Conservation (phyloP, 805 yeast genomes). For the Sugiyamaella floridensis region DNA sequence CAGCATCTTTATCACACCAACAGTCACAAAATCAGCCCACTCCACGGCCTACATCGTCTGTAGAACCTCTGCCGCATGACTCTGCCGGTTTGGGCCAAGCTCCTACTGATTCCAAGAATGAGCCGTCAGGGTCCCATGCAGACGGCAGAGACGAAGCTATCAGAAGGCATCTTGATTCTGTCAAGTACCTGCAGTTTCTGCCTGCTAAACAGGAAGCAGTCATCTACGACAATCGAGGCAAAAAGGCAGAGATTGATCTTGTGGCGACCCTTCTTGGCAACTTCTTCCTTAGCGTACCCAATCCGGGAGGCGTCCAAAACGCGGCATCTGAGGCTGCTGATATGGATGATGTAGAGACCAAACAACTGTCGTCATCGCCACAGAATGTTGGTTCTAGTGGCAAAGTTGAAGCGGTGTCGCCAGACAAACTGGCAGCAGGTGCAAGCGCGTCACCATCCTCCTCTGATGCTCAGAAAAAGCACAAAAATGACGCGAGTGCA, state of each 20-base stretch:
- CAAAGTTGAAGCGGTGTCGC: neutral
- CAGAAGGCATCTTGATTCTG: conserved; percentile 8
- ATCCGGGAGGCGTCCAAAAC: conserved; percentile 2
- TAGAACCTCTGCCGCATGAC: neutral
- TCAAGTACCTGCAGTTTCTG: conserved; percentile 13
- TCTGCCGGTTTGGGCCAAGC: neutral
- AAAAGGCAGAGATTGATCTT: conserved; percentile 15
- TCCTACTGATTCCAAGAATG: neutral
- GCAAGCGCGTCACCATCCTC: neutral
- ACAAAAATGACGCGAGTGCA: neutral
- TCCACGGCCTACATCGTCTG: neutral
- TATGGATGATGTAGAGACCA: neutral
- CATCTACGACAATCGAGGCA: conserved; percentile 19
- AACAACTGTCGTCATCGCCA: neutral
- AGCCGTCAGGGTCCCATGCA: neutral
- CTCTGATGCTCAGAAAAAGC: neutral
- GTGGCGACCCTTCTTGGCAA: conserved; percentile 16
- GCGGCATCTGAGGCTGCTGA: neutral
- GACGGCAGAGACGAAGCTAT: conserved; percentile 5
- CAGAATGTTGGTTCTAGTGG: neutral
- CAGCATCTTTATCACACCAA: neutral
- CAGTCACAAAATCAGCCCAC: neutral
- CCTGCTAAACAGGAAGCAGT: conserved; percentile 18
- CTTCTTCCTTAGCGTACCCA: conserved; percentile 20
- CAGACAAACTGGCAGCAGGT: neutral